Percentiles rank a stretch among this genome's conserved stretches.
These are phyloP conservation scores for Saxispiralis lemnorum DNA, from an alignment of 495 filamentous ascomycete genomes.

Conservation along the genomic window DNA sequence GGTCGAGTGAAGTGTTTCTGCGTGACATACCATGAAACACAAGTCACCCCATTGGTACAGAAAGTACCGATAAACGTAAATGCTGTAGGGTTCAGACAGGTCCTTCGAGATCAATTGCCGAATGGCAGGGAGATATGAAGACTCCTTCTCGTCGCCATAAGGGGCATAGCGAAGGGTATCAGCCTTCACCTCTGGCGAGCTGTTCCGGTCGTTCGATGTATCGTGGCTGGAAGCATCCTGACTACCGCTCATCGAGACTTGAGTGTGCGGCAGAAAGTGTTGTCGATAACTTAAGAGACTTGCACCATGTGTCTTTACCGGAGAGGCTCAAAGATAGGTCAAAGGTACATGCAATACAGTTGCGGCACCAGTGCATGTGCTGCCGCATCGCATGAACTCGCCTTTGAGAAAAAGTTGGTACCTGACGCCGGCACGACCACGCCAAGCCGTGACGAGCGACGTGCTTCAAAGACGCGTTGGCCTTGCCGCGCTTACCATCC, in stretches of 20 bases:
- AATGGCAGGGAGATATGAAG: conserved; percentile 68
- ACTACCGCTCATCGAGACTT: conserved; percentile 10
- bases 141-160: conserved; percentile 64
- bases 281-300: no score
- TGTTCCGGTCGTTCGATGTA: not conserved
- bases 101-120: conserved; percentile 88
- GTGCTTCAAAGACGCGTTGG: no score
- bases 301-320: not conserved
- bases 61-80: conserved; percentile 98
- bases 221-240: conserved; percentile 3
- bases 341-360: no score
- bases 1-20: conserved; percentile 1
- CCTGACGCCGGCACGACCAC: no score
- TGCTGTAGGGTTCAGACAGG: conserved; percentile 95
- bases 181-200: conserved; percentile 1
- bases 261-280: no score
- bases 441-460: not conserved
- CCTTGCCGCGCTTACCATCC: no score
- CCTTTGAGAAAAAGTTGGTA: not conserved
- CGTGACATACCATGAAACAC: conserved; percentile 59
- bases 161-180: conserved; percentile 54
- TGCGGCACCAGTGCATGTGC: no score
- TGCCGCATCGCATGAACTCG: not conserved
- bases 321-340: no score
- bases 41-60: conserved; percentile 95